A percentile compares a stretch with the other conserved stretches of the same genome.
Conservation (phyloP, 192 early-diverging fungal genomes). For the Coemansia aciculifera region DNA sequence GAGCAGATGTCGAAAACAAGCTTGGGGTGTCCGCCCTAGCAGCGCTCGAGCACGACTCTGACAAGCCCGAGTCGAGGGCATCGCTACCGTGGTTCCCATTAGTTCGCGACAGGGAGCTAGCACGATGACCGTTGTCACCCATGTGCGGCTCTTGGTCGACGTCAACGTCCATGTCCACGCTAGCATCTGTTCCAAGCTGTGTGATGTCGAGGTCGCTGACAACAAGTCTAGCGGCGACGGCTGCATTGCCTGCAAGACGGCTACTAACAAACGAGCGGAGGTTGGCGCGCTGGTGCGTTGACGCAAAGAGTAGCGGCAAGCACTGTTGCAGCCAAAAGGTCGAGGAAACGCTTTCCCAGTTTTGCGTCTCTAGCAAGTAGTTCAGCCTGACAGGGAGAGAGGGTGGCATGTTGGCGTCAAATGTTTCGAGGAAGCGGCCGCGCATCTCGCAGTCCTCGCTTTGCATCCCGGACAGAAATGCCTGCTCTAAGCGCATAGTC, state of each 20-base stretch:
- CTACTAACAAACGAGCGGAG: constrained; percentile 17
- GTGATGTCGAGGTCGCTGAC: background rate
- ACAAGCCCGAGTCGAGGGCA: background rate
- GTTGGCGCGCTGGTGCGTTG: constrained; percentile 46
- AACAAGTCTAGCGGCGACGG: background rate
- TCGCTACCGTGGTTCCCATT: background rate
- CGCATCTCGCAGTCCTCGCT: constrained; percentile 78
- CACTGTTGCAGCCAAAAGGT: constrained; percentile 95
- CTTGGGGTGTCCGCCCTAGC: background rate
- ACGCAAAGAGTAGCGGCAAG: constrained; percentile 80
- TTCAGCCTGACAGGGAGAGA: constrained; percentile 74
- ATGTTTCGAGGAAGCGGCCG: constrained; percentile 74
- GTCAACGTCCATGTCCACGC: constrained; percentile 13
- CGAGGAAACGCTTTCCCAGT: constrained; percentile 86
- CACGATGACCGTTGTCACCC: background rate
- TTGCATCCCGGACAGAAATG: constrained; percentile 90
- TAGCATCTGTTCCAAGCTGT: background rate
- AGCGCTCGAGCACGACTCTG: background rate
- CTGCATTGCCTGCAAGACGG: constrained; percentile 15
- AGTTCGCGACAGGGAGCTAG: background rate
- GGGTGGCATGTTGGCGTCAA: constrained; percentile 75
- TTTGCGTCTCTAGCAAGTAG: constrained; percentile 90
- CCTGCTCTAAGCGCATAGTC: constrained; percentile 89
- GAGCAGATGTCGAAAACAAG: background rate
- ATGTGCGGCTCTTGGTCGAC: background rate